Conservation (phyloP, 768 basidiomycete species). For the Chiua virens region DNA sequence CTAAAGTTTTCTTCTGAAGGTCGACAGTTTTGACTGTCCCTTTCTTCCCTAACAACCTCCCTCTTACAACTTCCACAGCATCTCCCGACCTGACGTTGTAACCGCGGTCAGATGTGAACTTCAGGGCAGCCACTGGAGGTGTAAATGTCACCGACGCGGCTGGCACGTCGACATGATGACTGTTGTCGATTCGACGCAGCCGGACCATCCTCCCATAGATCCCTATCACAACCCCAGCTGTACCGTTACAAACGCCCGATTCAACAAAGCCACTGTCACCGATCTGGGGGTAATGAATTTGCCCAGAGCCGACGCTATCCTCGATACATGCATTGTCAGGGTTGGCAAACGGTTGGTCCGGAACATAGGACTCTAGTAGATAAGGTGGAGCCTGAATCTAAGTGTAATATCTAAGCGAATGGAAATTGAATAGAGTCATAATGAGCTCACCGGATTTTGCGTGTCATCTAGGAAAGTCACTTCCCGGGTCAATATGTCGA, state of each 20-base stretch:
- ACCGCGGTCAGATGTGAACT: neutral
- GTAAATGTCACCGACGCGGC: too few species aligned
- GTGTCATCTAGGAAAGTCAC: too few species aligned
- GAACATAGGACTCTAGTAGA: neutral
- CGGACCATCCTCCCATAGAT: too few species aligned
- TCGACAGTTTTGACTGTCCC: neutral
- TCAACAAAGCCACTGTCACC: neutral
- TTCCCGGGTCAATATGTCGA: too few species aligned
- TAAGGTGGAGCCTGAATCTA: neutral
- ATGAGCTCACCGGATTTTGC: too few species aligned
- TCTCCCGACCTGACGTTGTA: slow-evolving; percentile 4
- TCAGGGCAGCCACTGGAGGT: neutral
- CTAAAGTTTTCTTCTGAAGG: neutral
- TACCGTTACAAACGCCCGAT: neutral
- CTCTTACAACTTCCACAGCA: neutral
- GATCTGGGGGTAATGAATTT: neutral
- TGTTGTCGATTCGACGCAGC: too few species aligned
- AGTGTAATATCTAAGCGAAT: too few species aligned
- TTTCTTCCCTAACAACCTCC: neutral
- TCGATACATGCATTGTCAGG: neutral
- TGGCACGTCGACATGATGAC: too few species aligned
- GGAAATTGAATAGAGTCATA: too few species aligned
- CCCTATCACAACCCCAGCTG: too few species aligned
- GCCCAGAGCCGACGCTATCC: neutral
- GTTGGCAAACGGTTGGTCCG: neutral